Evolutionary conservation across 108 stramenopile genomes (phyloP).

Genomic region (Skeletonema costatum): DNA sequence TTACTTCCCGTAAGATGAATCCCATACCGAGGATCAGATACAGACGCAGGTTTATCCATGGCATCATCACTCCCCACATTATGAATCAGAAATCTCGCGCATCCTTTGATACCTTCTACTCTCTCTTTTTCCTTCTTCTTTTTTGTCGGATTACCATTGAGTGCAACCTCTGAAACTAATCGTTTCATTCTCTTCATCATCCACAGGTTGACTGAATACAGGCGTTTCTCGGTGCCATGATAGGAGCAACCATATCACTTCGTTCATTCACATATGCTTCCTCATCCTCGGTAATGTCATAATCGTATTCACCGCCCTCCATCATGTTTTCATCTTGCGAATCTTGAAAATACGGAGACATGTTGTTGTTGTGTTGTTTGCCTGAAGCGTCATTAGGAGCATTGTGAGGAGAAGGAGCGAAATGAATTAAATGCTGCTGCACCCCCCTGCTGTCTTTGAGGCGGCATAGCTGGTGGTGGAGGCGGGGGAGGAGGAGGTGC

Average conservation of each 20-base stretch:
- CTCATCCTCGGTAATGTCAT: slow-evolving; percentile 32
- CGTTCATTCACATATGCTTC: not conserved
- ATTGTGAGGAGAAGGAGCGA: slow-evolving; percentile 12
- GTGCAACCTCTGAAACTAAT: slow-evolving; percentile 32
- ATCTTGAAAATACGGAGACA: not conserved
- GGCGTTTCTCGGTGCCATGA: not conserved
- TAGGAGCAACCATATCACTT: not conserved
- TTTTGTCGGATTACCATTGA: slow-evolving; percentile 19
- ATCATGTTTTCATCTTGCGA: slow-evolving; percentile 1
- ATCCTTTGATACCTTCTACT: slow-evolving; percentile 9
- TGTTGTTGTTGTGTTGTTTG: not conserved
- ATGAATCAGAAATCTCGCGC: slow-evolving; percentile 5
- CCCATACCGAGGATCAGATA: slow-evolving; percentile 12
- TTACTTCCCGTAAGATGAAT: slow-evolving; percentile 17
- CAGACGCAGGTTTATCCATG: not conserved
- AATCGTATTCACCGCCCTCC: slow-evolving; percentile 27
- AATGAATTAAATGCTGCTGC: slow-evolving; percentile 21
- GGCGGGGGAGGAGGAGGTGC: not conserved
- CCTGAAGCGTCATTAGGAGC: not conserved
- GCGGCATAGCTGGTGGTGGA: not conserved
- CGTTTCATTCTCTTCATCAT: slow-evolving; percentile 21
- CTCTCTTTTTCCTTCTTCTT: slow-evolving; percentile 25
- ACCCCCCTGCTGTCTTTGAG: not conserved
- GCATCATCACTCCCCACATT: slow-evolving; percentile 19
- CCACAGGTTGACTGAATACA: not conserved